Base-by-base conservation (phyloP, 2,329 filamentous ascomycete species). In the Calonectria pauciramosa region DNA sequence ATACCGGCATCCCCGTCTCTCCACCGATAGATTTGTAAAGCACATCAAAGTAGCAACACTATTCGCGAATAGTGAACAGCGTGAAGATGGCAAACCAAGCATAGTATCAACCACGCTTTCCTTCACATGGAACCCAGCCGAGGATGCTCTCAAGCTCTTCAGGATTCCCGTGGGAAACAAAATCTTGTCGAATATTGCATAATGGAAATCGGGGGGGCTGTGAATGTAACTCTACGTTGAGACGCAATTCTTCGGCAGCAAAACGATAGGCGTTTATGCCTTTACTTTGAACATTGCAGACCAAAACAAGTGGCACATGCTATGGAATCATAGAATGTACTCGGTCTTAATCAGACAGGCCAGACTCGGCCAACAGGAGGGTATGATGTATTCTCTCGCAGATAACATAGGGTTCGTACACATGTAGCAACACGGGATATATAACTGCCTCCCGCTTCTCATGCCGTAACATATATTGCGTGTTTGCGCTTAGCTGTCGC, bases 401-500 rank as follows among this genome's bases (percentile, higher is more conserved):
- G 30, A 9, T 28, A 68, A 64, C 11, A 49, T 18, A 23, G 34
- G 20, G 34, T 54, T 23, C 20, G 68, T n/a, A 59, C 44, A 64
- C 26, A 47, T 59, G 51, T 18, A 64, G 44, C 20, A 47, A 59
- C 56, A 23, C 36, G 34, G 30, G 34, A 44, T 36, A 63, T 44
- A 68, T 28, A 26, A 63, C 32, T 34, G n/a, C 36, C 47, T 47
- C 73, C 75, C 67, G 49, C 72, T 80, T 38, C 51, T 77, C 60
- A 52, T 73, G 67, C 36, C 54, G 52, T 80, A 68, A 54, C 74
- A 41, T 36, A 54, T 74, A 73, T 70, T 73, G 60, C 56, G 56
- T 52, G 49, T 13, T 63, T 16, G 68, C 51, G 20, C 30, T 73
- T 79, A 80, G 65, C 69, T 77, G 73, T 71, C 81, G 74, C 84